phyloP scores from a whole-genome alignment of 2,329 filamentous ascomycete species.

The Penicillium sp. region DNA sequence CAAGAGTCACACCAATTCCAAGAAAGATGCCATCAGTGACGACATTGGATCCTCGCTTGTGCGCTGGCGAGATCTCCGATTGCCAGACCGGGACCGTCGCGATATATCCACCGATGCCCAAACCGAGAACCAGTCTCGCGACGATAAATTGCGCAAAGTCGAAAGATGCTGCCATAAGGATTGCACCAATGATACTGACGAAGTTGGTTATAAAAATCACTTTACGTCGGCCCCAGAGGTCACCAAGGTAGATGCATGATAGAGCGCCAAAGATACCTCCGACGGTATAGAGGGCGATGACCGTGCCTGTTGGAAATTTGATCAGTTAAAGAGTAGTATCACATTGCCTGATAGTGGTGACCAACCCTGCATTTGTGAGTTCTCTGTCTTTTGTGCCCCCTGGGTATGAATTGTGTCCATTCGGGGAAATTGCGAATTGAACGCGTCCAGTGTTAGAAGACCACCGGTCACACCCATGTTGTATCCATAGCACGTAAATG shows the following conservation, averaged over 20 bases:
- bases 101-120: constrained; percentile 39
- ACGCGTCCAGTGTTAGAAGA: constrained; percentile 29
- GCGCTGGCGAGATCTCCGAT: constrained; percentile 14
- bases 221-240: constrained; percentile 40
- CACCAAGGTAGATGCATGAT: constrained; percentile 40
- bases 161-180: constrained; percentile 40
- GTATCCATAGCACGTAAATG: constrained; percentile 46
- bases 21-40: constrained; percentile 36
- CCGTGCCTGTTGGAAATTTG: constrained; percentile 26
- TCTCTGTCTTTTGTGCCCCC: constrained; percentile 37
- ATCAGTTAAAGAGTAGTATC: background rate
- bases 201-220: constrained; percentile 38
- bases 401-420: constrained; percentile 42
- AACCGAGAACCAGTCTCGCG: constrained; percentile 39
- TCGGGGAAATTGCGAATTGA: constrained; percentile 37
- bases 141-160: constrained; percentile 41
- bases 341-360: background rate
- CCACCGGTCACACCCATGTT: constrained; percentile 46
- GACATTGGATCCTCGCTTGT: constrained; percentile 18
- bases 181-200: constrained; percentile 37
- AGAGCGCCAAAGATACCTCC: constrained; percentile 42
- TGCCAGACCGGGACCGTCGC: constrained; percentile 5
- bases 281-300: constrained; percentile 41
- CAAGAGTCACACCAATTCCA: constrained; percentile 35
- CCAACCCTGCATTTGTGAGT: constrained; percentile 37